Base-by-base conservation (phyloP, 1,139 yeast genomes). In the Taphrina populina region DNA sequence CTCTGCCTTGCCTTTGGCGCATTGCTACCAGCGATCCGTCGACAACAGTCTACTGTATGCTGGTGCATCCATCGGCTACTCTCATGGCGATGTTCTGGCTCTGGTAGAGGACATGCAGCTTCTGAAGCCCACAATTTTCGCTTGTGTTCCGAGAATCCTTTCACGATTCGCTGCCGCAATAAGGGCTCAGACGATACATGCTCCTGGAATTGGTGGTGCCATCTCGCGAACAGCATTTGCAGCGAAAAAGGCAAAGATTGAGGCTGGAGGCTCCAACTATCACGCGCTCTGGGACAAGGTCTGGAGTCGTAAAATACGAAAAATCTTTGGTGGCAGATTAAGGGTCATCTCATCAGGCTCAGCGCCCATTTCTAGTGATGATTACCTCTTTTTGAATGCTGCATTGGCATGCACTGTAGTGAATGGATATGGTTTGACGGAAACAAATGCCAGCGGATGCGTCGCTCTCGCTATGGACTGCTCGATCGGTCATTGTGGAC, bases 401-500 rank as follows among this genome's bases (percentile, higher is more conserved):
- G 76, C 82, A 1, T 73, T 84, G 39, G 79, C 78, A 52, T 67
- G 77, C 56, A 84, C 83, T 20, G 66, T 84, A 55, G 68, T 73
- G 32, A 90, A 84, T 69, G 94, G 94, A 20, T 85, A 84, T 66
- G 95, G 95, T 1, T 72, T 83, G 59, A 85, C 94, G 3, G 95
- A 85, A 67, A 73, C 85, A 1, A 80, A 81, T 69, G 85, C 87
- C 3, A 90, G 88, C 11, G 67, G 80, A 53, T 72, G 78, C 52
- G 64, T 77, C 29, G 68, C 79, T 17, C 70, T 68, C 55, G 79
- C 78, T 58, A 69, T 75, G 36, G 78, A 77, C 43, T 74, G 78
- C 2, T 61, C 57, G 17, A 62, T 67, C 6, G 87, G 86, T 2
- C 74, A 83, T 4, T 82, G 85, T 67, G 95, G 94, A 10, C 74